phyloP scores from a whole-genome alignment of 2,329 filamentous ascomycete species.

The Fusarium nisikadoi region DNA sequence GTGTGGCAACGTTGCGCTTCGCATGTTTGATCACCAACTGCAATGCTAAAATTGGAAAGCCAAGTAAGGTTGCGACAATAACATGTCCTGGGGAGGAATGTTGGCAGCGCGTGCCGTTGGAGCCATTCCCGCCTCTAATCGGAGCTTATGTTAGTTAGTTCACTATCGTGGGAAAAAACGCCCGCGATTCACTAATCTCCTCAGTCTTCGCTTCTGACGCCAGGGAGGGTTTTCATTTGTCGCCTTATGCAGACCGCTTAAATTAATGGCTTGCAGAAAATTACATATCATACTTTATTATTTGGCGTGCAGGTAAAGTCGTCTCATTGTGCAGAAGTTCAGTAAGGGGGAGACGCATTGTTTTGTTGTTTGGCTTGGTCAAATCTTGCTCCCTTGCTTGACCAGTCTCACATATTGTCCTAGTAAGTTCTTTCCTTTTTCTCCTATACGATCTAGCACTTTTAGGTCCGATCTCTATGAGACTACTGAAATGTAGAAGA shows the following conservation, averaged over 20 bases:
- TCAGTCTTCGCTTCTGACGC: constrained; percentile 13
- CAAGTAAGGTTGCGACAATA: not conserved
- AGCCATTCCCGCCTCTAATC: constrained; percentile 14
- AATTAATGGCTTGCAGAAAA: constrained; percentile 15
- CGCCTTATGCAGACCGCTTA: constrained; percentile 14
- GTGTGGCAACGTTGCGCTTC: not conserved
- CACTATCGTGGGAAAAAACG: constrained; percentile 1
- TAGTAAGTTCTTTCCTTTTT: not conserved
- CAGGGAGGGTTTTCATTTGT: constrained; percentile 9
- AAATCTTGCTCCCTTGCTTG: constrained; percentile 24
- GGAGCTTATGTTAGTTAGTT: not conserved
- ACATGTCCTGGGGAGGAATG: constrained; percentile 8
- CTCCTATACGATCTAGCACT: not conserved
- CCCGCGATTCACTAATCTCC: constrained; percentile 15
- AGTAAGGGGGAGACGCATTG: constrained; percentile 22
- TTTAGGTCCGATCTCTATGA: not conserved
- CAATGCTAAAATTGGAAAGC: not conserved
- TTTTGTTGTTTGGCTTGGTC: not conserved
- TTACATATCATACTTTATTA: not conserved
- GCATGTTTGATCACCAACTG: not conserved
- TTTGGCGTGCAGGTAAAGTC: not conserved
- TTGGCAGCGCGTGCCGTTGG: constrained; percentile 6
- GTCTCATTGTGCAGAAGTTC: constrained; percentile 6
- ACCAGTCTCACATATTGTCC: not conserved
- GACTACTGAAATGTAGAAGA: not conserved